Evolutionary conservation across 257 asterid species (phyloP), one percentile per base, ranked within the genome.

Genomic region (Craterostigma plantagineum): DNA sequence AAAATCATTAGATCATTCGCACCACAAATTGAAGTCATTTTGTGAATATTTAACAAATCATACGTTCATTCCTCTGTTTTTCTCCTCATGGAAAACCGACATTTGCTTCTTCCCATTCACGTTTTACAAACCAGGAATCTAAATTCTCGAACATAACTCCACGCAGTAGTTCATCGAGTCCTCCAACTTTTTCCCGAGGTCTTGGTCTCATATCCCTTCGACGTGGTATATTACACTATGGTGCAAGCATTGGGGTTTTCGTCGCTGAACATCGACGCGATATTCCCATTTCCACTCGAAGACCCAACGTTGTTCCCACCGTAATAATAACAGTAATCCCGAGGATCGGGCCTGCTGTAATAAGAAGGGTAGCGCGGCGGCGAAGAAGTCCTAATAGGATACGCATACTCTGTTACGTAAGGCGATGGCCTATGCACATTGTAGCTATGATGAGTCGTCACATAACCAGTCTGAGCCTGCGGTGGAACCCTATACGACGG

Each of bases 171-270:
- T n/a, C n/a, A n/a, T n/a, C n/a, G n/a, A n/a, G n/a, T n/a, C n/a
- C n/a, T n/a, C n/a, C n/a, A n/a, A n/a, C n/a, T n/a, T n/a, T n/a
- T n/a, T n/a, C n/a, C n/a, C n/a, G n/a, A n/a, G n/a, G n/a, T n/a
- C n/a, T n/a, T n/a, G n/a, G n/a, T n/a, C n/a, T n/a, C n/a, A n/a
- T 40, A 6, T 12, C 15, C 8, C 16, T 40, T 8, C 44, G 2
- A 10, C 15, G 10, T 15, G 50, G 42, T 12, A 6, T 17, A 38
- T 51, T 60, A 77, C 39, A 59, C 61, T 42, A 77, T 77, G 51
- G 53, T 51, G 52, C 92, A 77, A 23, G 81, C 71, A 57, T 74
- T 74, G 49, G 92, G 85, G 57, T 74, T 77, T 61, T 74, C 92
- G 50, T 77, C 92, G 27, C 92, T 77, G 62, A 77, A 77, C 38